phyloP scores from a whole-genome alignment of 164 flowering plant species.

The Vitis cinerea region DNA sequence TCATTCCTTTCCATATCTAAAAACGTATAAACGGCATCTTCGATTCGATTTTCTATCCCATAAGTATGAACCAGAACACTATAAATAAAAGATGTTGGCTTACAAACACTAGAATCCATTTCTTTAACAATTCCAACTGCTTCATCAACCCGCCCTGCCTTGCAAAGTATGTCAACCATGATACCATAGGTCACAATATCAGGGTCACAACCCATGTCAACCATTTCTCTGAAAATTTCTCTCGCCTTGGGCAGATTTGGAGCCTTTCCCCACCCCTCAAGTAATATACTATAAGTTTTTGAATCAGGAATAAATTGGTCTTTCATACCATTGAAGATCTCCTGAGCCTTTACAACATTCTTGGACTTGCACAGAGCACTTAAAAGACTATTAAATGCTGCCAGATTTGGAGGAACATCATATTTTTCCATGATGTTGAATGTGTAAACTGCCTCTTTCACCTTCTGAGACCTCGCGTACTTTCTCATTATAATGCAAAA shows the following conservation, averaged over 20 bases:
- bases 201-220: slow-evolving; percentile 57
- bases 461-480: slow-evolving; percentile 76
- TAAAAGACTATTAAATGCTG: slow-evolving; percentile 76
- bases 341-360: slow-evolving; percentile 91
- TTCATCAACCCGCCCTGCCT: slow-evolving; percentile 76
- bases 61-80: slow-evolving; percentile 82
- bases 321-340: slow-evolving; percentile 71
- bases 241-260: slow-evolving; percentile 85
- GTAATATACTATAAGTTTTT: slow-evolving; percentile 77
- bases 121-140: slow-evolving; percentile 58
- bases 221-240: slow-evolving; percentile 71
- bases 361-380: slow-evolving; percentile 84
- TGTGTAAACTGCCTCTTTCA: slow-evolving; percentile 78
- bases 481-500: slow-evolving; percentile 82
- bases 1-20: slow-evolving; percentile 82
- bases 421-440: slow-evolving; percentile 84
- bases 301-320: slow-evolving; percentile 64
- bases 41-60: slow-evolving; percentile 72
- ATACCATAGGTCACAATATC: slow-evolving; percentile 91
- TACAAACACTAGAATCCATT: slow-evolving; percentile 54
- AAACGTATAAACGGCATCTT: slow-evolving; percentile 79
- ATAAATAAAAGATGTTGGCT: slow-evolving; percentile 76
- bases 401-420: slow-evolving; percentile 57
- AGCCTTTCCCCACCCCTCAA: slow-evolving; percentile 86
- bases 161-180: slow-evolving; percentile 92